Conservation (phyloP, 2,329 filamentous ascomycete species). For the Alternaria panax region DNA sequence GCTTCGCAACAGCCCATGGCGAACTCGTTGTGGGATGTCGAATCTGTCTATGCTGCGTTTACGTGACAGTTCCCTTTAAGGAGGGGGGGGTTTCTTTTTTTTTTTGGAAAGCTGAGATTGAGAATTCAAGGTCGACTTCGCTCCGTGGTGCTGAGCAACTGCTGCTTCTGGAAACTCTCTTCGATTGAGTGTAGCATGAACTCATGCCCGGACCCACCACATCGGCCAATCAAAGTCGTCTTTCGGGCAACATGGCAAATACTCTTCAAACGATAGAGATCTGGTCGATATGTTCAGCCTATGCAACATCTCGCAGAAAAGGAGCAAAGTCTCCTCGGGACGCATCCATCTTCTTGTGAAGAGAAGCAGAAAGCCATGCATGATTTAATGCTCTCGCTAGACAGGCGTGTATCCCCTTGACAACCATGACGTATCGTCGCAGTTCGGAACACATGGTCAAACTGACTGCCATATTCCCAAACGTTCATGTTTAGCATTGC, state of each 20-base stretch:
- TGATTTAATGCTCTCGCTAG: background rate
- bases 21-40: background rate
- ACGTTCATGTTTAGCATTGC: background rate
- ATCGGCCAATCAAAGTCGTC: background rate
- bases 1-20: background rate
- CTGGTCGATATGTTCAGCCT: background rate
- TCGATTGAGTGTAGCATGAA: too few species aligned
- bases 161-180: too few species aligned
- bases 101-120: background rate
- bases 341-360: too few species aligned
- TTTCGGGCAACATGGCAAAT: background rate
- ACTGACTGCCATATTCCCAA: background rate
- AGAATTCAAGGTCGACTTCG: background rate
- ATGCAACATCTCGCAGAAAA: background rate
- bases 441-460: background rate
- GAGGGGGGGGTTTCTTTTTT: too few species aligned
- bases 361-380: background rate
- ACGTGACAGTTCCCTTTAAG: too few species aligned
- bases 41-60: background rate
- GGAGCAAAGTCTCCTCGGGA: background rate
- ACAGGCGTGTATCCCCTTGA: background rate
- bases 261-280: fast-evolving
- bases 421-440: background rate
- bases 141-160: background rate
- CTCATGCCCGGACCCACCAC: background rate